phyloP scores from a whole-genome alignment of 2,329 filamentous ascomycete genomes.

The Peltaster fructicola region DNA sequence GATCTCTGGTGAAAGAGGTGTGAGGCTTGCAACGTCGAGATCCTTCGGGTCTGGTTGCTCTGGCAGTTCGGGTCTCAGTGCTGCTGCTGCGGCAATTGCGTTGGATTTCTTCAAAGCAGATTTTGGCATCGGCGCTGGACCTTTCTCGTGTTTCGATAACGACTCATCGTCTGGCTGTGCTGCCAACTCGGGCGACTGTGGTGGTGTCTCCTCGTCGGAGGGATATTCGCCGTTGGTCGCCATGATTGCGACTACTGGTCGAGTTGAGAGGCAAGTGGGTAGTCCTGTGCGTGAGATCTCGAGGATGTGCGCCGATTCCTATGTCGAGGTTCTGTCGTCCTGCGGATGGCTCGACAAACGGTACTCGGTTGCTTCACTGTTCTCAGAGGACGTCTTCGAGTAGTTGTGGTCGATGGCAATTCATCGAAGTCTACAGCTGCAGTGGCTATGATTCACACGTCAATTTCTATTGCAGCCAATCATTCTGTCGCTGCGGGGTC shows the following conservation, averaged over 20 bases:
- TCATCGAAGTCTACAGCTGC: too few relatives aligned
- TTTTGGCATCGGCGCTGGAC: constrained; percentile 44
- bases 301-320: too few relatives aligned
- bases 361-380: too few relatives aligned
- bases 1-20: constrained; percentile 83
- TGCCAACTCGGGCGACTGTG: constrained; percentile 35
- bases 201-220: constrained; percentile 36
- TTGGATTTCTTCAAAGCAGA: constrained; percentile 71
- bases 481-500: too few relatives aligned
- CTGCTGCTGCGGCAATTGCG: constrained; percentile 35
- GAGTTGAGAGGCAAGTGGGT: too few relatives aligned
- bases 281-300: too few relatives aligned
- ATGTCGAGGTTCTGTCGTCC: too few relatives aligned
- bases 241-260: constrained; percentile 36
- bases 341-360: too few relatives aligned
- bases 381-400: too few relatives aligned
- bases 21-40: constrained; percentile 64
- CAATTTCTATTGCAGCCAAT: too few relatives aligned
- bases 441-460: too few relatives aligned
- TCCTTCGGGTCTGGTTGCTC: constrained; percentile 86
- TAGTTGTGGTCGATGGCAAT: too few relatives aligned
- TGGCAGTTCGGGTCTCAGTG: constrained; percentile 49
- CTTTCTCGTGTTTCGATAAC: constrained; percentile 59
- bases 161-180: constrained; percentile 44
- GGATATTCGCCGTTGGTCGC: constrained; percentile 36